These are phyloP conservation scores for Pezicula radicicola DNA, from an alignment of 2,329 filamentous ascomycete species.

Conservation along the genomic window DNA sequence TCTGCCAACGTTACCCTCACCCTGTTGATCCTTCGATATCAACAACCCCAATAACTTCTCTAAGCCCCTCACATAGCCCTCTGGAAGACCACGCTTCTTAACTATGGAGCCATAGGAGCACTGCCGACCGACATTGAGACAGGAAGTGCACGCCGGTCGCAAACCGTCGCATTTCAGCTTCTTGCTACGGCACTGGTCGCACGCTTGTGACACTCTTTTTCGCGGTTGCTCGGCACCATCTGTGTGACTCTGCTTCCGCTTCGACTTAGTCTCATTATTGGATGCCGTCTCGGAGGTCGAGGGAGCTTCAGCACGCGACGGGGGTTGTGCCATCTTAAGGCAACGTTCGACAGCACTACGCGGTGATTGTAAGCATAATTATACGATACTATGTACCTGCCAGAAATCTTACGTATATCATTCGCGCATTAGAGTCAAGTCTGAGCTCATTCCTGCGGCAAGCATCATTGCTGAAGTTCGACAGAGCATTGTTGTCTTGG, in stretches of 20 bases:
- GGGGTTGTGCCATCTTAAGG: too few relatives aligned
- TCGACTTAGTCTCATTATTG: not conserved
- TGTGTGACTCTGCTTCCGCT: not conserved
- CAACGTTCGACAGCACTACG: too few relatives aligned
- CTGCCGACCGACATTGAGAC: conserved; percentile 41
- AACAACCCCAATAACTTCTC: conserved; percentile 52
- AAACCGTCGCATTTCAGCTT: conserved; percentile 56
- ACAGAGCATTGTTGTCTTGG: too few relatives aligned
- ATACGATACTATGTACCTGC: too few relatives aligned
- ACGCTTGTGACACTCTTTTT: conserved; percentile 41
- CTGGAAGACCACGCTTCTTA: conserved; percentile 73
- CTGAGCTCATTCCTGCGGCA: too few relatives aligned
- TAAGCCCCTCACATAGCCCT: conserved; percentile 72
- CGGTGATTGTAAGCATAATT: too few relatives aligned
- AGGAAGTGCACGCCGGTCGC: conserved; percentile 59
- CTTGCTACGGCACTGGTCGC: conserved; percentile 47
- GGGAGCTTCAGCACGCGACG: too few relatives aligned
- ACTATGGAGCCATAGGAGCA: conserved; percentile 66
- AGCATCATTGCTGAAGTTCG: too few relatives aligned
- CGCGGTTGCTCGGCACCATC: not conserved
- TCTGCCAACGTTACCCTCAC: conserved; percentile 41
- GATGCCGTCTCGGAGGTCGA: not conserved
- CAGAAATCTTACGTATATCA: too few relatives aligned
- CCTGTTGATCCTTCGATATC: not conserved
- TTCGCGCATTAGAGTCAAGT: too few relatives aligned